A percentile compares a stretch with the other conserved stretches of the same genome.
Evolutionary conservation across 2,329 filamentous ascomycete species (phyloP).

Genomic region (Botrytis porri): DNA sequence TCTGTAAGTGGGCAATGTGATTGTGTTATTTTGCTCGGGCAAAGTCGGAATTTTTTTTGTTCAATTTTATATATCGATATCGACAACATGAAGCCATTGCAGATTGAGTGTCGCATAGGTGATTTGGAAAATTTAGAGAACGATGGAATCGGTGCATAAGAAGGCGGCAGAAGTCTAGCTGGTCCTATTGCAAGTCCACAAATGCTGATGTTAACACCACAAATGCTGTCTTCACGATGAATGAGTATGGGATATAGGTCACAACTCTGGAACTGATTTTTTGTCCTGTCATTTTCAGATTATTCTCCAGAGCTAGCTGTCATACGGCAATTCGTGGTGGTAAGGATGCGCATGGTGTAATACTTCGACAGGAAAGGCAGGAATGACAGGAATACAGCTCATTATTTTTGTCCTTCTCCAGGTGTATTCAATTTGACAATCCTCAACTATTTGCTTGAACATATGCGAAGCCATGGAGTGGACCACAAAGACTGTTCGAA

Average conservation of each 20-base stretch:
- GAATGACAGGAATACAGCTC: constrained; percentile 3
- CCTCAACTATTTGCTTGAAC: background rate
- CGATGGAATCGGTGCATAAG: background rate
- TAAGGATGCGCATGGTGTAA: background rate
- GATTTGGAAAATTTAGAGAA: background rate
- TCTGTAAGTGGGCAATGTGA: background rate
- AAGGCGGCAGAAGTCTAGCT: constrained; percentile 11
- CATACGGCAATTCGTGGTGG: background rate
- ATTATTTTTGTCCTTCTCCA: background rate
- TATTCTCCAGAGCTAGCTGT: background rate
- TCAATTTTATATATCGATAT: background rate
- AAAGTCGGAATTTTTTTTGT: background rate
- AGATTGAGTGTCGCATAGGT: background rate
- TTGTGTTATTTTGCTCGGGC: background rate
- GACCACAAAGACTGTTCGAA: background rate
- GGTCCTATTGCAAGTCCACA: background rate
- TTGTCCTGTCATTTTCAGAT: background rate
- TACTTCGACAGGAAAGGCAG: background rate
- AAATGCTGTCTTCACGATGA: background rate
- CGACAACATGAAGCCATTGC: background rate
- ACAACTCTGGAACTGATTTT: background rate
- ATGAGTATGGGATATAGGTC: background rate
- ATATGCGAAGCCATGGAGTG: background rate
- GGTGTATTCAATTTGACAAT: background rate
- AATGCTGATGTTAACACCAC: background rate